Evolutionary conservation across 148 eudicot genomes (phyloP).

Genomic region (Chenopodium formosanum): DNA sequence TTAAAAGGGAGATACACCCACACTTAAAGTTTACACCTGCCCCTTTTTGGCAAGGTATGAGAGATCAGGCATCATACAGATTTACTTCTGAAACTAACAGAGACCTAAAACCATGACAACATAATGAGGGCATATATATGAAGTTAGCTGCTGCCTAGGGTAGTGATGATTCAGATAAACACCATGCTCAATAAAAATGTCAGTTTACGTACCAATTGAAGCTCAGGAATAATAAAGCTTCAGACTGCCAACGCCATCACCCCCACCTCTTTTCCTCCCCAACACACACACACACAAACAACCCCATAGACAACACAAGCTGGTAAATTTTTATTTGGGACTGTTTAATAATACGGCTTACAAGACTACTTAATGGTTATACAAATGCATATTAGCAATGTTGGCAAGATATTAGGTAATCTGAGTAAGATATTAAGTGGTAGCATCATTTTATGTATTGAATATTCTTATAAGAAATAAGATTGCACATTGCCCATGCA

Average conservation of each 20-base stretch:
- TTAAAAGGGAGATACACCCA: background rate
- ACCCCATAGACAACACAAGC: background rate
- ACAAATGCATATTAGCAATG: background rate
- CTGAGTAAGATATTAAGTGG: background rate
- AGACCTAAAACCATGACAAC: background rate
- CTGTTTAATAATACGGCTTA: no score
- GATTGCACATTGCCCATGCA: background rate
- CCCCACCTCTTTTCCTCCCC: background rate
- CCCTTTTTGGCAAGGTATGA: background rate
- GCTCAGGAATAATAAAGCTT: background rate
- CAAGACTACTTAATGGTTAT: background rate
- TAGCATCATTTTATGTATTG: background rate
- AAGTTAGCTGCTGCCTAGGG: no score
- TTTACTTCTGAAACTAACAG: background rate
- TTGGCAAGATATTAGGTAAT: background rate
- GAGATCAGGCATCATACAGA: background rate
- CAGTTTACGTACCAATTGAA: no score
- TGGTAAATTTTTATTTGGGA: background rate
- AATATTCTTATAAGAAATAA: background rate
- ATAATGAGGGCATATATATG: background rate
- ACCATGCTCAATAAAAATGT: no score
- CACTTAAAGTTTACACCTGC: background rate
- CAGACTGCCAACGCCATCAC: background rate
- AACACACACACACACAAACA: background rate
- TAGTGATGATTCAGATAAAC: no score